Conservation (phyloP, 1,284 basidiomycete species). For the Phellopilus nigrolimitatus region DNA sequence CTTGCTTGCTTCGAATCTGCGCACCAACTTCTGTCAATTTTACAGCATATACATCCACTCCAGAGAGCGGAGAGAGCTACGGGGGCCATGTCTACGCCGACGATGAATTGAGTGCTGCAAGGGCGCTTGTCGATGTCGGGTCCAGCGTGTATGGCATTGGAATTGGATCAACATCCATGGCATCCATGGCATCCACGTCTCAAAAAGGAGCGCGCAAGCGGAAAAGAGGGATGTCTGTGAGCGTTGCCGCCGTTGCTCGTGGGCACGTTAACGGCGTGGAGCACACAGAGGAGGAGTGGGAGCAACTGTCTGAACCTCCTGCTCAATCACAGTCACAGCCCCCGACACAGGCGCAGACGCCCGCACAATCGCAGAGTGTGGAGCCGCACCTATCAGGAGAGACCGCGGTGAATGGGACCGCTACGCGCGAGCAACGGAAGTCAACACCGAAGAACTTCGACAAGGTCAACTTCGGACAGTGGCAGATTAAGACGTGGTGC, state of each 20-base stretch:
- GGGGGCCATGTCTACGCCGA: slow-evolving; percentile 5
- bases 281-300: not conserved
- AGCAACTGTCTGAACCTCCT: not conserved
- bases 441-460: slow-evolving; percentile 74
- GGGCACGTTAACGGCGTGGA: not conserved
- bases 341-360: not conserved
- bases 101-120: slow-evolving; percentile 6
- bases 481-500: slow-evolving; percentile 77
- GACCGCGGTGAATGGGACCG: slow-evolving; percentile 65
- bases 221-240: slow-evolving; percentile 1
- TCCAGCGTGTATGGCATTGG: slow-evolving; percentile 1
- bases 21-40: not conserved
- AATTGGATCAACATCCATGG: not conserved
- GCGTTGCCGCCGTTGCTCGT: not conserved
- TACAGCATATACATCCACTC: not conserved
- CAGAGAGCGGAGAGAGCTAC: slow-evolving; percentile 1
- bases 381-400: no score
- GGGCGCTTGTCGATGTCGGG: slow-evolving; percentile 2
- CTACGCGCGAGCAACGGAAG: slow-evolving; percentile 60
- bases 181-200: not conserved
- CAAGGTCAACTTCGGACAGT: slow-evolving; percentile 67
- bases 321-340: not conserved
- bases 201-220: not conserved
- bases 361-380: not conserved
- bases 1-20: no score